Conservation (phyloP, 495 filamentous ascomycete species). For the Endocarpon pusillum region DNA sequence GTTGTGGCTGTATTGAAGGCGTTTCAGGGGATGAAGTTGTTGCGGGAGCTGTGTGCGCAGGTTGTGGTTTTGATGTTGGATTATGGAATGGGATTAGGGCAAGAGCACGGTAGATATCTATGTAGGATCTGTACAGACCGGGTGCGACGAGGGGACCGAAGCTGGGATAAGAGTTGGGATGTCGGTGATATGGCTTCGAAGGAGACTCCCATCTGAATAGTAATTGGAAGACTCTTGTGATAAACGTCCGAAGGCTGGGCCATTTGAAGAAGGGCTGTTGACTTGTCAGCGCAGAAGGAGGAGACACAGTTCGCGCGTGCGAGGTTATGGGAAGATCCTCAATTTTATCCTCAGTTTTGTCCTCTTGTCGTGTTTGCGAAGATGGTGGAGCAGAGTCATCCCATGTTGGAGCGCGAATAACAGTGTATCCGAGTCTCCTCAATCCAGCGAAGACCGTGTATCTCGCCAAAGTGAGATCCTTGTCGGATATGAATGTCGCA, state of each 20-base stretch:
- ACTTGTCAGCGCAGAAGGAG: neutral
- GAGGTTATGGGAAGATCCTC: conserved; percentile 1
- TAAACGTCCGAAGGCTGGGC: conserved; percentile 19
- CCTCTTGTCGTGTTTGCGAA: conserved; percentile 4
- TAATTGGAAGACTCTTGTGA: conserved; percentile 20
- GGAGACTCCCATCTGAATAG: no score
- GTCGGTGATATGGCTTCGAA: no score
- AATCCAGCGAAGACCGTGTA: conserved; percentile 76
- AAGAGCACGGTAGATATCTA: conserved; percentile 59
- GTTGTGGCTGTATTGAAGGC: conserved; percentile 3
- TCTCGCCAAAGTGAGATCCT: conserved; percentile 54
- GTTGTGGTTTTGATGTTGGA: conserved; percentile 19
- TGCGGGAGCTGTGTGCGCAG: conserved; percentile 4
- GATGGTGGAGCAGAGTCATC: conserved; percentile 12
- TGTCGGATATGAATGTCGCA: conserved; percentile 52
- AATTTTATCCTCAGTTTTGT: conserved; percentile 1
- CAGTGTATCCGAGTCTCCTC: conserved; percentile 66
- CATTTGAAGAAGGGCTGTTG: conserved; percentile 9
- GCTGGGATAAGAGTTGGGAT: no score
- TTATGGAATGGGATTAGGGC: conserved; percentile 59
- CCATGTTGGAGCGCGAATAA: conserved; percentile 50
- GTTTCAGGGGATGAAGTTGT: conserved; percentile 6
- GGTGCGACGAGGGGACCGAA: conserved; percentile 55
- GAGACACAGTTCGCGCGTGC: conserved; percentile 2
- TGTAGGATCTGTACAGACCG: conserved; percentile 67